Conservation (phyloP, 345 rosid species). For the Eucalyptus marginata region DNA sequence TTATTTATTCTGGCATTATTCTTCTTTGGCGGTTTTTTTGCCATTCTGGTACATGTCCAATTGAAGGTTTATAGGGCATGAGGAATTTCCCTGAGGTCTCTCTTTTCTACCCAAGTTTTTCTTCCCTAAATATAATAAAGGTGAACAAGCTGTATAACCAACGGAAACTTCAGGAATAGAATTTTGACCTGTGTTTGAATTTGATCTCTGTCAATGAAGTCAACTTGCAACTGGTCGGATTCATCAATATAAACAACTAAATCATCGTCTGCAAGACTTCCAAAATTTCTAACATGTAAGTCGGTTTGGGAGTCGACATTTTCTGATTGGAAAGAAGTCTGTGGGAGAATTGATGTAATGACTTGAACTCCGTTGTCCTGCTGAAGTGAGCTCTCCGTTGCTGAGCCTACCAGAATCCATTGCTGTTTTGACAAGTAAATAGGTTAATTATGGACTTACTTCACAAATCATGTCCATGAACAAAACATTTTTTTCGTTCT, state of each 20-base stretch:
- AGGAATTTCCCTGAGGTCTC: neutral
- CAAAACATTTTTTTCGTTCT: neutral
- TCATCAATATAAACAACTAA: neutral
- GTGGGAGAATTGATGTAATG: neutral
- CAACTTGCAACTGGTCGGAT: neutral
- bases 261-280: neutral
- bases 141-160: neutral
- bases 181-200: neutral
- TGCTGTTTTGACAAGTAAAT: neutral
- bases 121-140: neutral
- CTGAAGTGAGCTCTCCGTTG: neutral
- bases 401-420: neutral
- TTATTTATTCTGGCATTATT: neutral
- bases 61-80: neutral
- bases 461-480: neutral
- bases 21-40: neutral
- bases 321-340: neutral
- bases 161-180: neutral
- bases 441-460: neutral
- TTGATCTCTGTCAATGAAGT: neutral
- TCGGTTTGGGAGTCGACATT: neutral
- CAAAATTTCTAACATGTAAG: neutral
- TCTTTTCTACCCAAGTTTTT: neutral
- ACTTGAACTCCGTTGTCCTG: neutral
- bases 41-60: neutral